A percentile compares a stretch with the other conserved stretches of the same genome.
Evolutionary conservation across 225 moss, liverwort and hornwort species (phyloP).

Genomic region (Sphagnum tenellum): DNA sequence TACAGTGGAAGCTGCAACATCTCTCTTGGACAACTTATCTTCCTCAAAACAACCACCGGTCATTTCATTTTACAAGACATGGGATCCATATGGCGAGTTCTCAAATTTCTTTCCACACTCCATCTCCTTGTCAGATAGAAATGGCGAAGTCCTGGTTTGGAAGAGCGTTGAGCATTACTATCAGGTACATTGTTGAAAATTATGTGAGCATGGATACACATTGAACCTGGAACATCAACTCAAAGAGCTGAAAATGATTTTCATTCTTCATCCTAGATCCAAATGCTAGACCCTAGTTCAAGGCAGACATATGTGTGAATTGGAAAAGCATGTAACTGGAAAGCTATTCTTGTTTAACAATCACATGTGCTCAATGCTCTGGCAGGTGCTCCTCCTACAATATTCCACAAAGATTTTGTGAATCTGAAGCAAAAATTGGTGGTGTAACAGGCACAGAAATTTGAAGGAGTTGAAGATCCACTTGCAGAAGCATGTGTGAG

Average conservation of each 20-base stretch:
- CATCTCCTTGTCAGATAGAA: conserved; percentile 35
- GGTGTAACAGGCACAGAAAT: conserved; percentile 69
- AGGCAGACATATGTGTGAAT: too few species aligned
- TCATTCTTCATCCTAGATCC: too few species aligned
- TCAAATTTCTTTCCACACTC: conserved; percentile 81
- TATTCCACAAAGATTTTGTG: too few species aligned
- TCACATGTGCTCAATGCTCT: too few species aligned
- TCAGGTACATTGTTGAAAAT: conserved; percentile 22
- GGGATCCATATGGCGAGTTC: conserved; percentile 81
- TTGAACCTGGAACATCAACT: not conserved
- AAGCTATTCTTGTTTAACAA: too few species aligned
- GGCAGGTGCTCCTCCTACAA: too few species aligned
- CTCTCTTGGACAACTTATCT: too few species aligned
- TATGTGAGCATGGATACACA: not conserved
- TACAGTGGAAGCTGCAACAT: conserved; percentile 27
- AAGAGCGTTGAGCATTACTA: conserved; percentile 81
- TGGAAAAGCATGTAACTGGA: too few species aligned
- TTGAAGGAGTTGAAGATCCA: conserved; percentile 50
- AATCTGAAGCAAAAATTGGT: too few species aligned
- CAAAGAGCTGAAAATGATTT: too few species aligned
- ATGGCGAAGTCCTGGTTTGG: conserved; percentile 42
- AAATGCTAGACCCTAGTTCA: too few species aligned
- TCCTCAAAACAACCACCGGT: conserved; percentile 19
- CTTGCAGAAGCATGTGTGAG: conserved; percentile 39
- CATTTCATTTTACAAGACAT: conserved; percentile 68